Evolutionary conservation across 1,284 basidiomycete species (phyloP), one percentile per base, ranked within the genome.

Genomic region (Agroathelia rolfsii): DNA sequence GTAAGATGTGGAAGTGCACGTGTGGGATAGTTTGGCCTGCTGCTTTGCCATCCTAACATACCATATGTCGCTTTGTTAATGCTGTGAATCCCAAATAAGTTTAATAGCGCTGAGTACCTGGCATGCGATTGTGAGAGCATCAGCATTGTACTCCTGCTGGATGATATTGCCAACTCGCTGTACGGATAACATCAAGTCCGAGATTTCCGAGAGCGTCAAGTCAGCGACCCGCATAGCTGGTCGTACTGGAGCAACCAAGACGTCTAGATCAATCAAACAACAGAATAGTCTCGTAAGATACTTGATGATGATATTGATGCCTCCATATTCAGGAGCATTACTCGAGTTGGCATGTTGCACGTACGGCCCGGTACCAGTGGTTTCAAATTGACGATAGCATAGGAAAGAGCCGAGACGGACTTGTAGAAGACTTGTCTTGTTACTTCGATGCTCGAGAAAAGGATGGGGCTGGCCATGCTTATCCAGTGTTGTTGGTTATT

Each of bases 341-440:
- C 20, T 28, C 9, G 11, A 38, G 9, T 8, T 24, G 17, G 20
- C 4, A 20, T 17, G n/a, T n/a, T n/a, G n/a, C n/a, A 69, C 88
- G 59, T 53, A 93, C 89, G 89, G 27, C 90, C 90, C 14, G 88
- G 88, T 7, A 94, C 76, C 41, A 95, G 76, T 2, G 92, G 90
- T 49, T 90, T 94, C 41, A 94, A 71, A 53, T 95, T 95, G 28
- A 94, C 90, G 43, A 94, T 81, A 3, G 84, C 90, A 50, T 75
- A 81, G 0, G 81, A 76, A 9, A 81, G 61, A 0, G 72, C 45
- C 1, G 75, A 72, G n/a, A n/a, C n/a, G n/a, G n/a, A n/a, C 24
- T 73, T 69, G 50, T 81, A 83, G 58, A 95, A 94, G 0, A 72
- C 77, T 55, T 92, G 87, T 19, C 71, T 66, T 5, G 83, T 78